Conservation (phyloP, 2,329 filamentous ascomycete species). For the Graphiopsis chlorocephala region DNA sequence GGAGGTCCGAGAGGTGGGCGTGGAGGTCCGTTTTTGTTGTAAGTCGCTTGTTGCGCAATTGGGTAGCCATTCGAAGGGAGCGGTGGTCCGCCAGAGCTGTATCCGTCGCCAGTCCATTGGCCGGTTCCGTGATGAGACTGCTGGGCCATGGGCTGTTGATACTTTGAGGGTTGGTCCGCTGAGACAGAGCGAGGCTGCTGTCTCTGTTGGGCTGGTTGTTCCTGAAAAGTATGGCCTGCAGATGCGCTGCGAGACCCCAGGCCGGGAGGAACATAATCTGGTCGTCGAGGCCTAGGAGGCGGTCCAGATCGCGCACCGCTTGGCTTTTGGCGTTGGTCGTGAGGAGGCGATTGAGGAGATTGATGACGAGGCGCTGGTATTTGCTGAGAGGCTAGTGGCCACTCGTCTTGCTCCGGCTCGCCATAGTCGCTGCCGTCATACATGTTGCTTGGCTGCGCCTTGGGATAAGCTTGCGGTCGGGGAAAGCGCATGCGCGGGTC, state of each 20-base stretch:
- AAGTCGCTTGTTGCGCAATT: slow-evolving; percentile 32
- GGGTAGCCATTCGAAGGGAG: slow-evolving; percentile 8
- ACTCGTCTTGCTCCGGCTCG: slow-evolving; percentile 23
- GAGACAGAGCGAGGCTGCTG: slow-evolving; percentile 19
- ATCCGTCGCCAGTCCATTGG: slow-evolving; percentile 32
- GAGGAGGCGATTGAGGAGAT: background rate
- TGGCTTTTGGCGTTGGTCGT: background rate
- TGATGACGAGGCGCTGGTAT: slow-evolving; percentile 7
- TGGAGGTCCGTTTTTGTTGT: slow-evolving; percentile 30
- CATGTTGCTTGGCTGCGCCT: slow-evolving; percentile 15
- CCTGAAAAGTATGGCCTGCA: slow-evolving; percentile 16
- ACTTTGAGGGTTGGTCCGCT: slow-evolving; percentile 8
- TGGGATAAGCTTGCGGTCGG: slow-evolving; percentile 9
- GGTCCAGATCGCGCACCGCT: slow-evolving; percentile 21
- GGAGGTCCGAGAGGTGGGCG: slow-evolving; percentile 47
- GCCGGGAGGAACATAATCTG: slow-evolving; percentile 19
- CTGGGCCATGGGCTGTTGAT: slow-evolving; percentile 18
- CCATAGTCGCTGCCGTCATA: slow-evolving; percentile 30
- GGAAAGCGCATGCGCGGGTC: slow-evolving; percentile 17
- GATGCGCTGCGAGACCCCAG: slow-evolving; percentile 4
- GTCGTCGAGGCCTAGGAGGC: slow-evolving; percentile 30
- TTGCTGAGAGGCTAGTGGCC: slow-evolving; percentile 25
- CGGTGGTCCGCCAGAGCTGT: slow-evolving; percentile 18
- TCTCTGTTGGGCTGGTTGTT: slow-evolving; percentile 19
- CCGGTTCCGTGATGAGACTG: slow-evolving; percentile 30